Evolutionary conservation across 352 stramenopile genomes (phyloP).

Genomic region (Phytopythium montanum): DNA sequence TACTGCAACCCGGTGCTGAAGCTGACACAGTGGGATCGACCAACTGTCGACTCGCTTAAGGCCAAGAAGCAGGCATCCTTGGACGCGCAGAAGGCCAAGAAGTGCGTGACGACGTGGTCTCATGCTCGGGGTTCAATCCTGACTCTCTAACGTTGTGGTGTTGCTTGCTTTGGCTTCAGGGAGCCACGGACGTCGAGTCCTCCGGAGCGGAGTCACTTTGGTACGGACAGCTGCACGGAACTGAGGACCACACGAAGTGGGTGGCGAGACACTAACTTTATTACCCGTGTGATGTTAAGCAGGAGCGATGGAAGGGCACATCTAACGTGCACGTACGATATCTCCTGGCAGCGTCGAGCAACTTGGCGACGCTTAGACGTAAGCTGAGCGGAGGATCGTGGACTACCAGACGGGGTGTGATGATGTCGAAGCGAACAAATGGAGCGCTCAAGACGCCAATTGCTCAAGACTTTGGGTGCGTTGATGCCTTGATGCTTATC

Average conservation of each 20-base stretch:
- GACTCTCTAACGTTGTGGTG: neutral
- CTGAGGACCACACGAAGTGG: neutral
- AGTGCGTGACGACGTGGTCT: constrained; percentile 10
- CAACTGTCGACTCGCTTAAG: constrained; percentile 57
- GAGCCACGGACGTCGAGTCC: constrained; percentile 3
- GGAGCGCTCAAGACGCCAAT: neutral
- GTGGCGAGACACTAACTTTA: neutral
- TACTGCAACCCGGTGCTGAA: constrained; percentile 76
- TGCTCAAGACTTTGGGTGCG: neutral
- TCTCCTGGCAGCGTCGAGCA: neutral
- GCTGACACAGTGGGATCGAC: constrained; percentile 84
- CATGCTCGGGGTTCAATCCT: neutral
- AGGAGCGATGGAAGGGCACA: constrained; percentile 66
- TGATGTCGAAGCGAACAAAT: neutral
- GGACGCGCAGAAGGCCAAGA: constrained; percentile 33
- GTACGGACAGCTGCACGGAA: neutral
- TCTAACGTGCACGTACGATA: constrained; percentile 20
- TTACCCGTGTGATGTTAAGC: neutral
- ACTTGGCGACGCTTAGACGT: neutral
- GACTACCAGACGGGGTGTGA: neutral
- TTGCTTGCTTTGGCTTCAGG: neutral
- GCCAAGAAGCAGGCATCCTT: constrained; percentile 49
- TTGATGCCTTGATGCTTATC: neutral
- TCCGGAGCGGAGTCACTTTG: constrained; percentile 1
- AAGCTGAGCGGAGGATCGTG: neutral